A percentile compares a stretch with the other conserved stretches of the same genome.
Evolutionary conservation across 164 flowering plant genomes (phyloP).

Genomic region (Piper betle): DNA sequence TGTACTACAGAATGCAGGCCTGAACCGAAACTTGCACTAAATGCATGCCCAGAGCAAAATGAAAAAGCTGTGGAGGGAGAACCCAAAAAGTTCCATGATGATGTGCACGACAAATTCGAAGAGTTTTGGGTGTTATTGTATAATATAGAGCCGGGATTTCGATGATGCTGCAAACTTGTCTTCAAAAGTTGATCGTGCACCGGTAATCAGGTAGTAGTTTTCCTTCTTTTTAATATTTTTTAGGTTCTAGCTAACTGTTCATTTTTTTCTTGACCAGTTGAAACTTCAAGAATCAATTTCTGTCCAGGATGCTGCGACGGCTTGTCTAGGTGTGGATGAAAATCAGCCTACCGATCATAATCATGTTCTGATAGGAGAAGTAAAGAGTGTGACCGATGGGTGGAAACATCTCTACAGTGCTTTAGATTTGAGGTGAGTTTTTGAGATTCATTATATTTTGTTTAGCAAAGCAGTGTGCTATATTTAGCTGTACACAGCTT

Average conservation of each 20-base stretch:
- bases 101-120: not conserved
- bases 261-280: conserved; percentile 9
- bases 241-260: not conserved
- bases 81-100: not conserved
- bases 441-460: not conserved
- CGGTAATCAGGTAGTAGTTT: conserved; percentile 11
- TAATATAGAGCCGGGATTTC: not conserved
- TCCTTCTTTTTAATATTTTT: not conserved
- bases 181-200: conserved; percentile 2
- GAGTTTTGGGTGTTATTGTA: conserved; percentile 11
- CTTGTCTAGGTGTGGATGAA: not conserved
- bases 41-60: not conserved
- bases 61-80: not conserved
- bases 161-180: not conserved
- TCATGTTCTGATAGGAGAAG: conserved; percentile 4
- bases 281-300: conserved; percentile 9
- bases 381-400: conserved; percentile 8
- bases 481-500: conserved; percentile 6
- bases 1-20: not conserved
- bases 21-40: not conserved
- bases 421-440: conserved; percentile 9
- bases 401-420: conserved; percentile 12
- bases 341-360: not conserved
- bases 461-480: conserved; percentile 12
- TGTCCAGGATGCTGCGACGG: conserved; percentile 10